Evolutionary conservation across 1,284 basidiomycete genomes (phyloP).

Genomic region (Microbotryum intermedium): DNA sequence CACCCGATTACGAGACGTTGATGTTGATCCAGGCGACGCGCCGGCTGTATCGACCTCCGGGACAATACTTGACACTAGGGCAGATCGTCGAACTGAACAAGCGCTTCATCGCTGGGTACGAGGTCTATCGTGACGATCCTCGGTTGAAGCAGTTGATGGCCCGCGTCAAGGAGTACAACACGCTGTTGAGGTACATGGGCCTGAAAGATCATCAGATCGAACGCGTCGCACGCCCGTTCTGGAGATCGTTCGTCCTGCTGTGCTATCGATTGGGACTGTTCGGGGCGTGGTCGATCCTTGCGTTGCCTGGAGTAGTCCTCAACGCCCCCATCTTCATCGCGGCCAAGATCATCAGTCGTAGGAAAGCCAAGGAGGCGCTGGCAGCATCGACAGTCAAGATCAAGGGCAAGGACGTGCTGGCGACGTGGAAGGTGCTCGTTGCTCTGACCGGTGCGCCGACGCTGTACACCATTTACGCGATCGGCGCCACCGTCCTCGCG

Average conservation of each 20-base stretch:
- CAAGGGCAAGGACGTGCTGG: conserved; percentile 86
- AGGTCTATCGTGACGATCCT: conserved; percentile 82
- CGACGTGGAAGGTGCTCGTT: conserved; percentile 97
- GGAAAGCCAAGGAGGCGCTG: conserved; percentile 94
- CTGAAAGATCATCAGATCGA: conserved; percentile 86
- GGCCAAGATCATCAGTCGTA: conserved; percentile 77
- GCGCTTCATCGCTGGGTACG: conserved; percentile 86
- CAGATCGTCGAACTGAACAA: conserved; percentile 97
- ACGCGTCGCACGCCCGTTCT: conserved; percentile 53
- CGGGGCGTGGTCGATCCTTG: conserved; percentile 72
- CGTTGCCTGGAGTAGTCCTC: conserved; percentile 87
- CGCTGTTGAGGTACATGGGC: conserved; percentile 82
- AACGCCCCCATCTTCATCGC: conserved; percentile 93
- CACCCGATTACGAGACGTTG: conserved; percentile 95
- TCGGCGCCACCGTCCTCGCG: conserved; percentile 67
- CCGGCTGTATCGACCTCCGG: conserved; percentile 87
- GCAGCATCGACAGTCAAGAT: conserved; percentile 95
- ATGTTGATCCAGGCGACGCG: conserved; percentile 98
- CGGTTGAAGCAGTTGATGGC: conserved; percentile 70
- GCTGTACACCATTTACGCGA: conserved; percentile 74
- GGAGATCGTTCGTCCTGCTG: conserved; percentile 81
- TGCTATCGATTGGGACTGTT: conserved; percentile 76
- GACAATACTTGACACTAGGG: conserved; percentile 85
- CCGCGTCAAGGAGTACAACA: conserved; percentile 90
- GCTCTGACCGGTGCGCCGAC: conserved; percentile 83